Conservation (phyloP, 2,329 filamentous ascomycete species). For the Aspergillus costaricaensis region DNA sequence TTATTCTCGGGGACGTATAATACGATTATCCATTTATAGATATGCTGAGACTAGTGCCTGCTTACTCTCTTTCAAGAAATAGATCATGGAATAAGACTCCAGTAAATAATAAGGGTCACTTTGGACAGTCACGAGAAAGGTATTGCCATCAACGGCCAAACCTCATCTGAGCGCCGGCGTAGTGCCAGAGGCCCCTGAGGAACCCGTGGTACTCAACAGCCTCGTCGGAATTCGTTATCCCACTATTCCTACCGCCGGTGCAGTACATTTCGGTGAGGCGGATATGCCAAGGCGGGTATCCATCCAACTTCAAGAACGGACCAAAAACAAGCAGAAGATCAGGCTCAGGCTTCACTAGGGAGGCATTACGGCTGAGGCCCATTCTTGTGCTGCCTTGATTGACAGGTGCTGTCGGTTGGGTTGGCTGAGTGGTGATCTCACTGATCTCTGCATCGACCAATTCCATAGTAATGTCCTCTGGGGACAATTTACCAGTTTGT, state of each 20-base stretch:
- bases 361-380: neutral
- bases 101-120: neutral
- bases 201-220: constrained; percentile 91
- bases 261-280: constrained; percentile 90
- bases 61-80: neutral
- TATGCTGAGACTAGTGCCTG: neutral
- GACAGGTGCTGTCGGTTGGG: constrained; percentile 16
- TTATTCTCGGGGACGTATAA: neutral
- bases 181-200: constrained; percentile 79
- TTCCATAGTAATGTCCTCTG: constrained; percentile 79
- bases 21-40: neutral
- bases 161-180: constrained; percentile 83
- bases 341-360: constrained; percentile 75
- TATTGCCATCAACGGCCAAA: constrained; percentile 60
- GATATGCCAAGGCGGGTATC: constrained; percentile 96
- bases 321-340: constrained; percentile 87
- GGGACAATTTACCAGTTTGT: constrained; percentile 78
- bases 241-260: constrained; percentile 49
- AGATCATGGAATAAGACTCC: too few species aligned
- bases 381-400: neutral
- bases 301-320: constrained; percentile 77
- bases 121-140: neutral
- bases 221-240: constrained; percentile 40
- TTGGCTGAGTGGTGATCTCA: constrained; percentile 51
- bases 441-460: constrained; percentile 86